A percentile compares a stretch with the other conserved stretches of the same genome.
Evolutionary conservation across 495 filamentous ascomycete species (phyloP).

Genomic region (Talaromyces nanjingensis): DNA sequence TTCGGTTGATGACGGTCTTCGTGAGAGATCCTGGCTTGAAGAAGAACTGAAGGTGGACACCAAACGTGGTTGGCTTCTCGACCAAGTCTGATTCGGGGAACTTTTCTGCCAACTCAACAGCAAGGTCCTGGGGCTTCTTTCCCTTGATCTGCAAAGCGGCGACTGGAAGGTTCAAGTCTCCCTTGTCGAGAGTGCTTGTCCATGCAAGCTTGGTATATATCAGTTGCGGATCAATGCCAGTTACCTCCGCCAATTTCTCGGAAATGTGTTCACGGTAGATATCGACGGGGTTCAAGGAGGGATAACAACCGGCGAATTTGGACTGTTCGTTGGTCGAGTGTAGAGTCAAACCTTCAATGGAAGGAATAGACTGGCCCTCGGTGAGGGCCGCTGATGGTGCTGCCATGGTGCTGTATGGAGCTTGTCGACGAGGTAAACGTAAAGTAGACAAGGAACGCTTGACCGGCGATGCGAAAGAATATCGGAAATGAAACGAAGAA

Average conservation of each 20-base stretch:
- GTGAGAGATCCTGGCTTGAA: slow-evolving; percentile 56
- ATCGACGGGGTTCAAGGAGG: slow-evolving; percentile 77
- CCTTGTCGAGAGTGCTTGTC: slow-evolving; percentile 82
- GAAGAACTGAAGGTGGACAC: slow-evolving; percentile 76
- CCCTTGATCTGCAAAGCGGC: slow-evolving; percentile 76
- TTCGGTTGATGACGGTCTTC: slow-evolving; percentile 54
- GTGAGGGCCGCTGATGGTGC: slow-evolving; percentile 24
- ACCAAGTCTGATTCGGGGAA: slow-evolving; percentile 75
- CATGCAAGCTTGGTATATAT: slow-evolving; percentile 75
- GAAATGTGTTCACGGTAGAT: slow-evolving; percentile 81
- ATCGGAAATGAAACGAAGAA: neutral
- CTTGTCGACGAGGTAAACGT: neutral
- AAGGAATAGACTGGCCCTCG: slow-evolving; percentile 12
- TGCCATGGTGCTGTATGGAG: slow-evolving; percentile 23
- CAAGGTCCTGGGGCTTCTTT: slow-evolving; percentile 68
- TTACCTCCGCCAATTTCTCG: slow-evolving; percentile 61
- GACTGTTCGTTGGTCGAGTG: slow-evolving; percentile 32
- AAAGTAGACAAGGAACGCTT: neutral
- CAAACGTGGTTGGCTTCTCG: slow-evolving; percentile 53
- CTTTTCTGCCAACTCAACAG: slow-evolving; percentile 63
- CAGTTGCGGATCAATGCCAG: slow-evolving; percentile 63
- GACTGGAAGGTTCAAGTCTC: slow-evolving; percentile 75
- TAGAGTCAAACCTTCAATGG: slow-evolving; percentile 33
- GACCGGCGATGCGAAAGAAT: neutral
- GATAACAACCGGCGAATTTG: slow-evolving; percentile 43